These are phyloP conservation scores for Aureobasidium namibiae DNA, from an alignment of 2,329 filamentous ascomycete species.

Conservation along the genomic window DNA sequence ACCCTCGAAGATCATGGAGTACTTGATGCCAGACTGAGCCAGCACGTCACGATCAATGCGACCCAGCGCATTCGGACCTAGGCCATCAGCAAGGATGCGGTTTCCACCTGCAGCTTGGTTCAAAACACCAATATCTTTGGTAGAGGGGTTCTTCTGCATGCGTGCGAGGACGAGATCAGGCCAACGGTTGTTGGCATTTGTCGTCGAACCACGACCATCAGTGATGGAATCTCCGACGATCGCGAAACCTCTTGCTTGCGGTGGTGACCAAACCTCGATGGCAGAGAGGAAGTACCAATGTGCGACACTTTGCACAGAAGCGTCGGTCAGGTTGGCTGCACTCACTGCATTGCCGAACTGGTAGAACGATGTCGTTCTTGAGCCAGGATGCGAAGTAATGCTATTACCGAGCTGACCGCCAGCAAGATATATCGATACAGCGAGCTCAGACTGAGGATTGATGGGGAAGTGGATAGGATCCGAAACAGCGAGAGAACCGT, in stretches of 20 bases:
- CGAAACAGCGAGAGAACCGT: constrained; percentile 50
- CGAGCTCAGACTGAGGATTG: constrained; percentile 44
- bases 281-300: constrained; percentile 54
- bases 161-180: constrained; percentile 48
- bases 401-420: constrained; percentile 47
- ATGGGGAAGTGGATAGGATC: constrained; percentile 52
- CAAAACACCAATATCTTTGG: constrained; percentile 46
- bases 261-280: constrained; percentile 47
- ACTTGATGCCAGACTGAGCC: constrained; percentile 47
- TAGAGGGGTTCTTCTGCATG: constrained; percentile 39
- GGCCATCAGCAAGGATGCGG: constrained; percentile 51
- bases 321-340: constrained; percentile 38
- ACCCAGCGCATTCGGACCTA: constrained; percentile 53
- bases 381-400: constrained; percentile 59
- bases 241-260: constrained; percentile 37
- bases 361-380: constrained; percentile 54
- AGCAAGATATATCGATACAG: constrained; percentile 51
- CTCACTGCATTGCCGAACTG: constrained; percentile 49
- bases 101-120: constrained; percentile 67
- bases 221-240: constrained; percentile 59
- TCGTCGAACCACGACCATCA: constrained; percentile 53
- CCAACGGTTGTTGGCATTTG: constrained; percentile 54
- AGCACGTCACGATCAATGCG: constrained; percentile 59
- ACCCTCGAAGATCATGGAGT: constrained; percentile 59
- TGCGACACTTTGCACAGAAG: constrained; percentile 20